phyloP scores from a whole-genome alignment of 148 eudicot species.

The Oxyria digyna region DNA sequence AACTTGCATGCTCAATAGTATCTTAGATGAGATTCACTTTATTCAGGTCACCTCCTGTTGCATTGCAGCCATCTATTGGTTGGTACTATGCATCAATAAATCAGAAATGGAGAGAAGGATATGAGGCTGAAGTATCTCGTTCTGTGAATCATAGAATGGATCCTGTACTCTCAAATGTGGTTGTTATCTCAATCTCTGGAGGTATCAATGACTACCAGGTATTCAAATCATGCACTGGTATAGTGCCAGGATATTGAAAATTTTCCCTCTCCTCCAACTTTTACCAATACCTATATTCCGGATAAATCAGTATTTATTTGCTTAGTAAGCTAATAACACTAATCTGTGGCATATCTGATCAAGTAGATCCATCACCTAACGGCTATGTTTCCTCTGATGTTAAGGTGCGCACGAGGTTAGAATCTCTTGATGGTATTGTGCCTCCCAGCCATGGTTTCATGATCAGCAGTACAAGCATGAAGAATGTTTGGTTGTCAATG shows the following conservation, averaged over 20 bases:
- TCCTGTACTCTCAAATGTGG: slow-evolving; percentile 55
- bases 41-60: slow-evolving; percentile 78
- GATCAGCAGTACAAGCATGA: slow-evolving; percentile 77
- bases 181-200: slow-evolving; percentile 84
- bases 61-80: slow-evolving; percentile 94
- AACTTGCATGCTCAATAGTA: not conserved
- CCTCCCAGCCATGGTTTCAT: slow-evolving; percentile 80
- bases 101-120: slow-evolving; percentile 76
- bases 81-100: slow-evolving; percentile 66
- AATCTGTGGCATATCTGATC: not conserved
- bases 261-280: not conserved
- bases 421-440: slow-evolving; percentile 87
- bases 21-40: slow-evolving; percentile 16
- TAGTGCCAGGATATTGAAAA: not conserved
- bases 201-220: slow-evolving; percentile 97
- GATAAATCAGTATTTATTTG: not conserved
- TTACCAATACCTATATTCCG: not conserved
- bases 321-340: not conserved
- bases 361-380: slow-evolving; percentile 29
- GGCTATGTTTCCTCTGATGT: slow-evolving; percentile 35
- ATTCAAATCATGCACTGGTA: not conserved
- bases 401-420: slow-evolving; percentile 78
- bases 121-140: slow-evolving; percentile 46
- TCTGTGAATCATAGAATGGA: slow-evolving; percentile 32
- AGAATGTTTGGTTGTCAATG: slow-evolving; percentile 96